Evolutionary conservation across 1,139 yeast genomes (phyloP).

Genomic region (Kazachstania sp.): DNA sequence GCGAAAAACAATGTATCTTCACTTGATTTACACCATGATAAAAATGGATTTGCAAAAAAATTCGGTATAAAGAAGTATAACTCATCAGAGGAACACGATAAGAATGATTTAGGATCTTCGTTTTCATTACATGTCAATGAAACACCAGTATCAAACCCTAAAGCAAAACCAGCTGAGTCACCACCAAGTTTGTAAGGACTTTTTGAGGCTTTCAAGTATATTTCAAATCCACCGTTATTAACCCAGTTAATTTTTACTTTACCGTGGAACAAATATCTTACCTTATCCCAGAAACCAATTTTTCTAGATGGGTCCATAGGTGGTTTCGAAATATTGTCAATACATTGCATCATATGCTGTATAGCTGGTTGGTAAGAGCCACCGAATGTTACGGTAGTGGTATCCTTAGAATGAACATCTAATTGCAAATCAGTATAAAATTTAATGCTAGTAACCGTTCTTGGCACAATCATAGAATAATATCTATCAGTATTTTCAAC

Average conservation of each 20-base stretch:
- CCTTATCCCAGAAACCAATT: constrained; percentile 74
- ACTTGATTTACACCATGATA: constrained; percentile 53
- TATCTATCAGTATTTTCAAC: constrained; percentile 36
- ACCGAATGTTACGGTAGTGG: constrained; percentile 79
- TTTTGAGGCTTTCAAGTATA: constrained; percentile 55
- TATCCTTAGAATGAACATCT: constrained; percentile 45
- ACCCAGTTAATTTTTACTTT: constrained; percentile 41
- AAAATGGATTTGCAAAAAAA: constrained; percentile 48
- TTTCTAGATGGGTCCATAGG: constrained; percentile 78
- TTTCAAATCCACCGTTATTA: constrained; percentile 47
- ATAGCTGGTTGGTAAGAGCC: constrained; percentile 77
- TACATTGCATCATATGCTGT: constrained; percentile 68
- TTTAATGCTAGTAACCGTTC: constrained; percentile 72
- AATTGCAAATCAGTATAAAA: constrained; percentile 55
- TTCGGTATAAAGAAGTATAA: constrained; percentile 67
- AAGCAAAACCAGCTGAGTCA: constrained; percentile 66
- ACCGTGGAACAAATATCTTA: constrained; percentile 55
- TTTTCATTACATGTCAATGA: constrained; percentile 51
- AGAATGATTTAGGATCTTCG: constrained; percentile 52
- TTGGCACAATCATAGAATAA: constrained; percentile 58
- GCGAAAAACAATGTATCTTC: constrained; percentile 40
- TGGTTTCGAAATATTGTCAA: constrained; percentile 78
- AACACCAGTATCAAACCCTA: constrained; percentile 68
- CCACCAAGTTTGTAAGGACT: constrained; percentile 71
- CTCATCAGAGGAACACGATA: constrained; percentile 56